A percentile compares a stretch with the other conserved stretches of the same genome.
These are phyloP conservation scores for Colletotrichum sp. DNA, from an alignment of 2,329 filamentous ascomycete species.

Conservation along the genomic window DNA sequence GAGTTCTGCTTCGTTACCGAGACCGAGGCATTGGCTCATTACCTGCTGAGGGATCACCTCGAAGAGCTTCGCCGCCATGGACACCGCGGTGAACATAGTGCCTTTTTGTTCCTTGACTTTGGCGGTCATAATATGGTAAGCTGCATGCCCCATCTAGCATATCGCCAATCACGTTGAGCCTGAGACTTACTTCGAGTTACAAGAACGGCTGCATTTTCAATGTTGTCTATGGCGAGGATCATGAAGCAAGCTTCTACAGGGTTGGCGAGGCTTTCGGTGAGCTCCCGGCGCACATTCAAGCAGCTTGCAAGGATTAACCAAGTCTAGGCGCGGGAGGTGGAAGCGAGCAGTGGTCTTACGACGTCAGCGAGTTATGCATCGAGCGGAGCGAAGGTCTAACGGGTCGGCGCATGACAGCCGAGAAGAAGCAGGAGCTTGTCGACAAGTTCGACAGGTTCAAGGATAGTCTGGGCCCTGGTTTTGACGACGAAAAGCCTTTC, in stretches of 20 bases:
- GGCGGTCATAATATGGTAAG: conserved; percentile 17
- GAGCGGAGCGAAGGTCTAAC: background rate
- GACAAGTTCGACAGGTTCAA: background rate
- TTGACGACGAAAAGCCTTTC: background rate
- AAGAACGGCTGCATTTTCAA: conserved; percentile 15
- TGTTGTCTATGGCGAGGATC: background rate
- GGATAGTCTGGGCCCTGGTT: background rate
- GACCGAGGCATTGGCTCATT: background rate
- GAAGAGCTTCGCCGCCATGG: background rate
- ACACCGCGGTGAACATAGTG: background rate
- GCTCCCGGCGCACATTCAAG: background rate
- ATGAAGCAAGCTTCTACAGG: background rate
- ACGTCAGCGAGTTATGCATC: background rate
- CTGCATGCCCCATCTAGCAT: background rate
- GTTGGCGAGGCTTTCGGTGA: background rate
- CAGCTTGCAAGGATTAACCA: background rate
- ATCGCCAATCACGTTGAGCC: background rate
- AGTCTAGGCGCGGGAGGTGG: background rate
- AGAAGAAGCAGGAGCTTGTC: background rate
- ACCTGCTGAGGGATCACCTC: background rate
- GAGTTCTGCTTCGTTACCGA: conserved; percentile 1
- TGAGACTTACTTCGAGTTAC: background rate
- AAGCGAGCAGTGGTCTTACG: conserved; percentile 9
- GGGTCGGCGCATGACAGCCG: background rate
- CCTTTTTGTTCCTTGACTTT: conserved; percentile 10